A percentile compares a stretch with the other conserved stretches of the same genome.
These are phyloP conservation scores for Eutrema heterophyllum DNA, from an alignment of 345 rosid genomes.

Conservation along the genomic window DNA sequence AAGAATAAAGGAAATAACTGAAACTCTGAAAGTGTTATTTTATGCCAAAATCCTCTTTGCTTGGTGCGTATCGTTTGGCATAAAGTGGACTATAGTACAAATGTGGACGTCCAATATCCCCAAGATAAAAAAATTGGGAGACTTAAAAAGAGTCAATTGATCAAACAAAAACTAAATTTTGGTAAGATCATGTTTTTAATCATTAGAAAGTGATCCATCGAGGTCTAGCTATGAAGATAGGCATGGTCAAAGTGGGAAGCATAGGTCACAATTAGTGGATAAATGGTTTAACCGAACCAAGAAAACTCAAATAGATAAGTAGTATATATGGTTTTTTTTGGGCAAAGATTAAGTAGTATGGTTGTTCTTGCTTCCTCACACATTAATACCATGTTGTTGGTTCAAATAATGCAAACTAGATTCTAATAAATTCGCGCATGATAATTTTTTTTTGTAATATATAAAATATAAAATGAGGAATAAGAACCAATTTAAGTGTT, in stretches of 20 bases:
- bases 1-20: background rate
- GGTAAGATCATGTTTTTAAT: constrained; percentile 4
- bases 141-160: constrained; percentile 2
- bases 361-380: background rate
- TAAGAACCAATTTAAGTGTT: no score
- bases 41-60: background rate
- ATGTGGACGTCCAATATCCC: constrained; percentile 6
- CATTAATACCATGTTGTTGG: background rate
- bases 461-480: no score
- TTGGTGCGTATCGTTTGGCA: constrained; percentile 12
- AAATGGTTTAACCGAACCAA: background rate
- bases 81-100: background rate
- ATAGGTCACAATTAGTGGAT: background rate
- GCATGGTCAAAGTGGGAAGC: background rate
- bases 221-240: background rate
- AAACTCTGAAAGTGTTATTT: background rate
- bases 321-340: background rate
- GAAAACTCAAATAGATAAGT: background rate
- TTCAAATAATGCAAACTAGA: background rate
- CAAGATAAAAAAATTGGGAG: background rate
- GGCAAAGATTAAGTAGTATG: background rate
- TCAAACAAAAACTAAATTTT: background rate
- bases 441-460: no score
- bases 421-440: no score
- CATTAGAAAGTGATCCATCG: constrained; percentile 8